These are phyloP conservation scores for Aspergillus olivimuriae DNA, from an alignment of 495 filamentous ascomycete genomes.

Conservation along the genomic window DNA sequence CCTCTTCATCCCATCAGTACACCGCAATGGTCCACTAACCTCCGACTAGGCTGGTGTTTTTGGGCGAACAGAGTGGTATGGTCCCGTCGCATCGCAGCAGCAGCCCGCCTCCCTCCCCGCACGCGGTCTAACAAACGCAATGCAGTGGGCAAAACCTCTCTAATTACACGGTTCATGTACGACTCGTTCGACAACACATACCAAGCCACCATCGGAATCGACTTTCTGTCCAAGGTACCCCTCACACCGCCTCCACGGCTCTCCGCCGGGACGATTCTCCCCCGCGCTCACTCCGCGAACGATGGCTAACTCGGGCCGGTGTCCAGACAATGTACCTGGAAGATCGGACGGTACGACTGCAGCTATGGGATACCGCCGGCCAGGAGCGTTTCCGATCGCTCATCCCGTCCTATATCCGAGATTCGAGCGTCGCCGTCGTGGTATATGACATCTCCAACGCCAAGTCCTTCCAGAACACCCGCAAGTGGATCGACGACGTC, in stretches of 20 bases:
- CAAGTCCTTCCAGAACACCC: slow-evolving; percentile 94
- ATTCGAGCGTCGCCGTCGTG: slow-evolving; percentile 93
- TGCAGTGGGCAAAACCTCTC: slow-evolving; percentile 91
- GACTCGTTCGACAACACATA: slow-evolving; percentile 99
- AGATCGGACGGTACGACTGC: slow-evolving; percentile 93
- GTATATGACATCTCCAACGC: slow-evolving; percentile 98
- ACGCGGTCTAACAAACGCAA: not conserved
- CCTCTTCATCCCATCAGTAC: not conserved
- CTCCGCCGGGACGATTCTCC: not conserved
- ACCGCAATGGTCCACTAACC: slow-evolving; percentile 12
- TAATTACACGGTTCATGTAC: slow-evolving; percentile 99
- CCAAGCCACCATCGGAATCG: slow-evolving; percentile 98
- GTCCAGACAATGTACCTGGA: slow-evolving; percentile 96
- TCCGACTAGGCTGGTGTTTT: slow-evolving; percentile 73
- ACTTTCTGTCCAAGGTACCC: slow-evolving; percentile 92
- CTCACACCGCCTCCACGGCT: slow-evolving; percentile 1
- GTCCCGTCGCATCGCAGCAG: slow-evolving; percentile 1
- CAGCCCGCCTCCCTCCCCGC: not conserved
- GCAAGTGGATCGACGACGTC: slow-evolving; percentile 99
- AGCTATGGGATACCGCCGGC: slow-evolving; percentile 97
- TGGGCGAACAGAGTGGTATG: slow-evolving; percentile 97
- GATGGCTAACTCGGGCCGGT: slow-evolving; percentile 4
- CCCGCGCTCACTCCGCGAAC: not conserved
- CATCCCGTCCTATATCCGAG: slow-evolving; percentile 96
- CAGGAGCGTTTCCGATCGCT: slow-evolving; percentile 95